Conservation (phyloP, 192 early-diverging fungal species). For the Coemansia sp. region DNA sequence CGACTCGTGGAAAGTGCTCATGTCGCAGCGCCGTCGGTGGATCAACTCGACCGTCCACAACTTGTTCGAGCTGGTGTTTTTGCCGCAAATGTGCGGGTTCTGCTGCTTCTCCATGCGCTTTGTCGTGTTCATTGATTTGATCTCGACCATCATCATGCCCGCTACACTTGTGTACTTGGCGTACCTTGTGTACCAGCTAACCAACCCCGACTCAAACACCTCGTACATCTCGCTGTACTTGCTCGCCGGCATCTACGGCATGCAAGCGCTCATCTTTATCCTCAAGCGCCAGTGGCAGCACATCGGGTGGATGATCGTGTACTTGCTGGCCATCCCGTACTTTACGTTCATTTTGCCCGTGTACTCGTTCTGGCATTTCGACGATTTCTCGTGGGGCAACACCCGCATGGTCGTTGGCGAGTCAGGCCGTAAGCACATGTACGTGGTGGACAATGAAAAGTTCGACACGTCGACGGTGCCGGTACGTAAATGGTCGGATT, state of each 20-base stretch:
- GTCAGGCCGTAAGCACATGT: conserved; percentile 67
- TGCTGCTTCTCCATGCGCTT: conserved; percentile 98
- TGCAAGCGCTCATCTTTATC: conserved; percentile 86
- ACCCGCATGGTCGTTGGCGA: conserved; percentile 90
- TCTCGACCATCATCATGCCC: conserved; percentile 91
- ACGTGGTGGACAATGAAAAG: conserved; percentile 66
- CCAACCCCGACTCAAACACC: conserved; percentile 56
- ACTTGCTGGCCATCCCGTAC: conserved; percentile 89
- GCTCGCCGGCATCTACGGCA: conserved; percentile 83
- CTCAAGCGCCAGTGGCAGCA: conserved; percentile 88
- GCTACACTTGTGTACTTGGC: conserved; percentile 86
- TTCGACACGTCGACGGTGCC: conserved; percentile 78
- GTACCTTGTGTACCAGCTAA: conserved; percentile 73
- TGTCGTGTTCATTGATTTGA: conserved; percentile 91
- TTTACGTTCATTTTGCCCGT: conserved; percentile 73
- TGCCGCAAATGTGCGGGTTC: conserved; percentile 96
- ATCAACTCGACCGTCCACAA: conserved; percentile 99
- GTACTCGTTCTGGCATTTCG: conserved; percentile 99
- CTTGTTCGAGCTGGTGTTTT: conserved; percentile 85
- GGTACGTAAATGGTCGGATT: conserved; percentile 77
- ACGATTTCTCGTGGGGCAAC: conserved; percentile 99
- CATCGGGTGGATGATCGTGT: conserved; percentile 97
- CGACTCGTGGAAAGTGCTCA: conserved; percentile 87
- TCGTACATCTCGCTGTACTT: conserved; percentile 84
- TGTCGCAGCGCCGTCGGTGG: conserved; percentile 98